These are phyloP conservation scores for Starmera dryadoides DNA, from an alignment of 805 yeast genomes.

Conservation along the genomic window DNA sequence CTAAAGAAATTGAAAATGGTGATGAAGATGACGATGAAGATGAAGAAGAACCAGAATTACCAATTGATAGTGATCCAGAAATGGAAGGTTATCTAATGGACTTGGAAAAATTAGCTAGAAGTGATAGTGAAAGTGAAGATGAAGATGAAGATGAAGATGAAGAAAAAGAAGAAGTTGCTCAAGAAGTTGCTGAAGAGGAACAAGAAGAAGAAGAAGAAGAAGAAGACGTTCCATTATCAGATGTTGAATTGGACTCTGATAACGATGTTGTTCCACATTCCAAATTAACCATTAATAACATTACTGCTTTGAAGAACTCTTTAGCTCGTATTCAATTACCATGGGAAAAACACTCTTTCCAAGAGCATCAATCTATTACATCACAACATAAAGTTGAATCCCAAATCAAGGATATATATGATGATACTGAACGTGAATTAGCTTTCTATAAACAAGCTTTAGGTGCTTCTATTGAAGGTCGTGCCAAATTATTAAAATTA, in stretches of 20 bases:
- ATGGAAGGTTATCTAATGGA: slow-evolving; percentile 40
- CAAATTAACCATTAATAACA: slow-evolving; percentile 81
- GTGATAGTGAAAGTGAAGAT: slow-evolving; percentile 33
- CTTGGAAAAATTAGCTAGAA: slow-evolving; percentile 46
- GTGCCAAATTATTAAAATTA: slow-evolving; percentile 55
- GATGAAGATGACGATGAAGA: slow-evolving; percentile 17
- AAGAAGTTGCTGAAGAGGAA: slow-evolving; percentile 42
- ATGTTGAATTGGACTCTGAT: slow-evolving; percentile 87
- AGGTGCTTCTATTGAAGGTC: slow-evolving; percentile 70
- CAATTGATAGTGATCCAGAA: slow-evolving; percentile 37
- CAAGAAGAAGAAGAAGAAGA: slow-evolving; percentile 61
- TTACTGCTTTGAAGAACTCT: slow-evolving; percentile 70
- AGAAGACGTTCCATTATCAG: slow-evolving; percentile 83
- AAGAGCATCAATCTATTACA: slow-evolving; percentile 74
- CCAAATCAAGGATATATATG: slow-evolving; percentile 79
- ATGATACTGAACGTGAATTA: slow-evolving; percentile 92
- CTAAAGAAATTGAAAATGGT: slow-evolving; percentile 24
- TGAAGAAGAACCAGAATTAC: slow-evolving; percentile 22
- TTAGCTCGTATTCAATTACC: slow-evolving; percentile 58
- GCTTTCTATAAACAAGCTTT: slow-evolving; percentile 94
- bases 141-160: slow-evolving; percentile 32
- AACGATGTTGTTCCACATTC: slow-evolving; percentile 93
- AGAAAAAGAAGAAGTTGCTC: slow-evolving; percentile 37
- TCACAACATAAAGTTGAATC: slow-evolving; percentile 54
- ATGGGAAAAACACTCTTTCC: slow-evolving; percentile 59